phyloP scores from a whole-genome alignment of 768 basidiomycete species.

The Leucocoprinus leucothites region DNA sequence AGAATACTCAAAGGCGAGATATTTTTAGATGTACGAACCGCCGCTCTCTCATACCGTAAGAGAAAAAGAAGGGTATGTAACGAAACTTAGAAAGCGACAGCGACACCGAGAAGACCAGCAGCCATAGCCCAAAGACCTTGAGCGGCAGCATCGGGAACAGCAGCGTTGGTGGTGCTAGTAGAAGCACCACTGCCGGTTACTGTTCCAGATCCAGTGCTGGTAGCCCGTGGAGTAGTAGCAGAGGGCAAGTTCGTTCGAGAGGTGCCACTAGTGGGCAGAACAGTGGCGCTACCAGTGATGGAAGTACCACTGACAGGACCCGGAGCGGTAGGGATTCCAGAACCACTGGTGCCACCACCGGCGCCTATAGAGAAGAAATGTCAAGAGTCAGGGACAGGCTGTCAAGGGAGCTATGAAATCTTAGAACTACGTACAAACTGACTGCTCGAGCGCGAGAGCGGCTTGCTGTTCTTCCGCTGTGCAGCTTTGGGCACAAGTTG shows the following conservation, averaged over 20 bases:
- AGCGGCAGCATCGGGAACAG: not conserved
- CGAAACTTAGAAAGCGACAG: conserved; percentile 3
- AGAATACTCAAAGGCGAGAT: not conserved
- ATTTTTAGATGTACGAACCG: not conserved
- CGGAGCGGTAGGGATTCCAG: not conserved
- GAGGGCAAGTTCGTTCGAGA: not conserved
- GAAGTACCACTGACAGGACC: not conserved
- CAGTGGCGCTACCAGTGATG: not conserved
- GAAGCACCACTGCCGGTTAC: not conserved
- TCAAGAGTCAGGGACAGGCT: not conserved
- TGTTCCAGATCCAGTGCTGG: not conserved
- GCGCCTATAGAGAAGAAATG: not conserved
- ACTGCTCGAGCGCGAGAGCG: not conserved
- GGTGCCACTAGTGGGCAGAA: not conserved
- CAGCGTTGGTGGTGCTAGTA: not conserved
- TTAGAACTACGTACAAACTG: not conserved
- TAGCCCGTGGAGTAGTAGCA: not conserved
- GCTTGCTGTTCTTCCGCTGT: not conserved
- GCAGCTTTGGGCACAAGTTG: not conserved
- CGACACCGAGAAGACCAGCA: conserved; percentile 6
- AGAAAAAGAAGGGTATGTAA: not conserved
- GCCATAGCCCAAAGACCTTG: conserved; percentile 10
- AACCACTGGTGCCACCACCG: not conserved
- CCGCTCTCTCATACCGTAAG: not conserved
- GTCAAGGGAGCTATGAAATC: not conserved